Evolutionary conservation across 2,329 filamentous ascomycete species (phyloP), one percentile per base, ranked within the genome.

Genomic region (Myriosclerotinia duriaeana): DNA sequence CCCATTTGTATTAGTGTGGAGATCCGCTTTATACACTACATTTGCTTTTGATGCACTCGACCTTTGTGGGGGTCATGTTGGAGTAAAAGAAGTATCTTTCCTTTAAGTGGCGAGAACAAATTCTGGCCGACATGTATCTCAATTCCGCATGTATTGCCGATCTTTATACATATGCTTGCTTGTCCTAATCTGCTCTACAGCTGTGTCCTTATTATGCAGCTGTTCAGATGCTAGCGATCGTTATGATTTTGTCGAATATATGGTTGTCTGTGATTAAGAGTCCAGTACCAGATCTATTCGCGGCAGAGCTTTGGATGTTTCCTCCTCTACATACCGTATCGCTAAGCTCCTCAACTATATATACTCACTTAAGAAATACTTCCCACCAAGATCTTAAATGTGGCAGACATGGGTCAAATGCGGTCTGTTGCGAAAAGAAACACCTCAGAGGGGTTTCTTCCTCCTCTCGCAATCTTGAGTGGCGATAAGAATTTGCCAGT

Each of bases 11-110:
- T 11, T 61, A 17, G 58, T 34, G 44, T 38, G 44, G 58, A 44
- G 34, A 61, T 20, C 12, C n/a, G 22, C 30, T 61, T 61, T 30
- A 50, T 50, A 61, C 58, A 61, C 46, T 50, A 20, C 30, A 50
- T 60, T 22, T 6, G 7, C 1, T 20, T 61, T 40, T 38, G 30
- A 34, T 61, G 44, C 42, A 36, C 22, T 50, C 34, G 6, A 20
- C 38, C 8, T 6, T 40, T 12, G 44, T 61, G 44, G 58, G 44
- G 58, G 58, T 50, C 58, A 50, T 50, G n/a, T 8, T n/a, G 30
- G n/a, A 38, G 44, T 17, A 12, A 8, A 20, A 38, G 34, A 26
- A 36, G 34, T n/a, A 46, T 14, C 56, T n/a, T 36, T 48, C n/a
- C 34, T 6, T 40, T 61, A 2, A 38, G 46, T 38, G 5, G 58